Percentiles rank a stretch among this genome's conserved stretches.
Conservation (phyloP, 345 rosid genomes). For the Toxicodendron radicans region DNA sequence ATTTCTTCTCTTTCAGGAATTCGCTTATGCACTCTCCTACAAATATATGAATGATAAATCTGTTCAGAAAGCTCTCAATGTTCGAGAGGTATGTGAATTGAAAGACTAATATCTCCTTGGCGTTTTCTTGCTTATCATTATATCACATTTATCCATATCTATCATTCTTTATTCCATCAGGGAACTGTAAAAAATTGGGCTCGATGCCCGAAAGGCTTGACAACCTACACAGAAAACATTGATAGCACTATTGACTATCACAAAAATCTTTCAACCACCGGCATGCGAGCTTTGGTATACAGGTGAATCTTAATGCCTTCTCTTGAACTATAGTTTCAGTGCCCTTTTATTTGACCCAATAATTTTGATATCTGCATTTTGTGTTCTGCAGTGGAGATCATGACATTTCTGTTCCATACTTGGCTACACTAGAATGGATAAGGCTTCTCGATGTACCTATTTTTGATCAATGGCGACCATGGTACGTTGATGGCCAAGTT, state of each 20-base stretch:
- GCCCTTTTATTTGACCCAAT: too few relatives aligned
- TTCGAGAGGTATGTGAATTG: slow-evolving; percentile 24
- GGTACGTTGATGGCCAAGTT: slow-evolving; percentile 37
- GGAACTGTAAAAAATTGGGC: slow-evolving; percentile 36
- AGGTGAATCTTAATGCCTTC: slow-evolving; percentile 17
- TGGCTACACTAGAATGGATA: slow-evolving; percentile 35
- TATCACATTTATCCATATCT: neutral
- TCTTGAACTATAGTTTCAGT: neutral
- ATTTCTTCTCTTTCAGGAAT: slow-evolving; percentile 26
- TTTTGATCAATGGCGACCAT: slow-evolving; percentile 36
- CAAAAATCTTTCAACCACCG: slow-evolving; percentile 30
- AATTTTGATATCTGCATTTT: neutral
- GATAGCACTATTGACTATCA: slow-evolving; percentile 27
- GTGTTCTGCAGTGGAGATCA: slow-evolving; percentile 37
- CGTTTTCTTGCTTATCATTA: neutral
- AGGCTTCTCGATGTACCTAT: slow-evolving; percentile 28
- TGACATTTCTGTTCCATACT: slow-evolving; percentile 33
- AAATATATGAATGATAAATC: slow-evolving; percentile 33
- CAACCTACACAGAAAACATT: slow-evolving; percentile 25
- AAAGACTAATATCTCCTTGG: neutral
- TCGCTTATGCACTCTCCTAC: slow-evolving; percentile 31
- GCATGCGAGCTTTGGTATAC: slow-evolving; percentile 41
- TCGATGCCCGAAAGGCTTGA: slow-evolving; percentile 28
- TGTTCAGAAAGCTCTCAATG: slow-evolving; percentile 30
- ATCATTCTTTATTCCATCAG: neutral